Evolutionary conservation across 2,329 filamentous ascomycete genomes (phyloP), one percentile per base, ranked within the genome.

Genomic region (Exophiala sp.): DNA sequence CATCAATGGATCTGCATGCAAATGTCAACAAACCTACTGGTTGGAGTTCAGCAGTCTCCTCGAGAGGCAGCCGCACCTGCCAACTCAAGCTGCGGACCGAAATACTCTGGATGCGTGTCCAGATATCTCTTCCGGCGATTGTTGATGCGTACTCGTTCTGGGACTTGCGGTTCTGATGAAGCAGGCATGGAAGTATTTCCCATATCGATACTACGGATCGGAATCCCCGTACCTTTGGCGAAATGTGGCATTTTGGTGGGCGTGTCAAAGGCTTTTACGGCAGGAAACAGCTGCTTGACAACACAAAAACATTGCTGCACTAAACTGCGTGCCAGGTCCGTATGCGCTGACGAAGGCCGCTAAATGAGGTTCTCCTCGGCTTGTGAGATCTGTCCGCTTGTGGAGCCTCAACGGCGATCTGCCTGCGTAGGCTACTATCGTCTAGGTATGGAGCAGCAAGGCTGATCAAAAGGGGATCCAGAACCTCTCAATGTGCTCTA

Each of bases 71-170:
- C 69, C 70, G 66, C 66, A 81, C 79, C 80, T 68, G 80, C 82
- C 62, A 85, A 77, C 70, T 86, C 84, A 55, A 86, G 80, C 50
- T 78, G 77, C 43, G 79, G 63, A 43, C 72, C 71, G 67, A 92
- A 87, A 72, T 95, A 95, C 50, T 82, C 79, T 2, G 86, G 85
- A 66, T 92, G 81, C 3, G 81, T 75, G 57, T 86, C 81, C 20
- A 95, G 78, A 66, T 90, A 95, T 64, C 86, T 84, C 61, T 88
- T 86, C 11, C 90, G 82, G 47, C 90, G 80, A 71, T 95, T 95
- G 71, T 88, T 89, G 21, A 82, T 73, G 33, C 77, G 75, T 46
- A 89, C 79, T 2, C 65, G 66, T 39, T 59, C 50, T 9, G 59
- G 59, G 9, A 58, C 49, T 12, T 50, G 34, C n/a, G 50, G 5